phyloP scores from a whole-genome alignment of 2,329 filamentous ascomycete genomes.

The Fusarium sororula region DNA sequence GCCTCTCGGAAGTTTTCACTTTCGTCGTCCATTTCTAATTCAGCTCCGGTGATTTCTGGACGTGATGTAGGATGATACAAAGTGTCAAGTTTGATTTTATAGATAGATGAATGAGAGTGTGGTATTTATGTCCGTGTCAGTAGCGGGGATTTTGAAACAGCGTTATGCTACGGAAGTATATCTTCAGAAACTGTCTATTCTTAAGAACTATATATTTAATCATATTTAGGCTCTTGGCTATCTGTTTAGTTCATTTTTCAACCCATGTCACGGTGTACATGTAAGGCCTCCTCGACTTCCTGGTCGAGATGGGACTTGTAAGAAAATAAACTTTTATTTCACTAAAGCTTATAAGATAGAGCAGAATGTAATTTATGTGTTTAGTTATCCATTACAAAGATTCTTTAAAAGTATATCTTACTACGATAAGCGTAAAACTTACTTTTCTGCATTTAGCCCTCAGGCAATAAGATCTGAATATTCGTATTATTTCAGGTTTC shows the following conservation, averaged over 20 bases:
- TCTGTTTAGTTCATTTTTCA: no score
- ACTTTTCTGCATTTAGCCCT: no score
- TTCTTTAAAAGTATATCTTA: no score
- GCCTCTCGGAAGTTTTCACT: not conserved
- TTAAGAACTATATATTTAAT: not conserved
- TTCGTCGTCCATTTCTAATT: not conserved
- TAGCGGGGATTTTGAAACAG: accelerated
- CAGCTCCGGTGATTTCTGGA: not conserved
- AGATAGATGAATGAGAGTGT: not conserved
- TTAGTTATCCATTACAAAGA: not conserved
- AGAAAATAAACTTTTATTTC: no score
- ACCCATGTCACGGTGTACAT: accelerated
- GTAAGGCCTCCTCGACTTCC: not conserved
- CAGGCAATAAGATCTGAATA: no score
- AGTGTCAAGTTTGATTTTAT: not conserved
- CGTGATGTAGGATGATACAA: no score
- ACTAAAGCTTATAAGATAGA: not conserved
- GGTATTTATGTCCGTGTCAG: not conserved
- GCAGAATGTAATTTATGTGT: not conserved
- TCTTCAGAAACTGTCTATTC: not conserved
- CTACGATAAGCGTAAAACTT: no score
- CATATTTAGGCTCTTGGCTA: no score
- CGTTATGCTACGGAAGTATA: not conserved
- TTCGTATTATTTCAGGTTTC: not conserved
- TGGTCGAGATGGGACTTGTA: not conserved